Evolutionary conservation across 257 asterid genomes (phyloP), one percentile per base, ranked within the genome.

Genomic region (Orobanche coerulescens): DNA sequence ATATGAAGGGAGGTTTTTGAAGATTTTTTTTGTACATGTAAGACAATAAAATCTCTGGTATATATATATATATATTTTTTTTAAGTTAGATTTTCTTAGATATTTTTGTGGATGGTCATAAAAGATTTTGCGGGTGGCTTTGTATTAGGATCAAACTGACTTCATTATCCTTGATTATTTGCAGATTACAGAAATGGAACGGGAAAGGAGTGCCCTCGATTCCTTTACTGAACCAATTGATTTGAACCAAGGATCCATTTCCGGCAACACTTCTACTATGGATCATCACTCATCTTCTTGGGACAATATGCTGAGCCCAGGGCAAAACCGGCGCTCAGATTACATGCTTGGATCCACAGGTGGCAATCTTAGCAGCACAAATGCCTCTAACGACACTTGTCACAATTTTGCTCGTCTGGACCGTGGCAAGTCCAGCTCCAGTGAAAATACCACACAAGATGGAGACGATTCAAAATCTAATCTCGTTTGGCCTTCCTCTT

Each of bases 381-480:
- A 71, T 63, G 58, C 68, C 26, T 70, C 62, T 48, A 74, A 68
- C 25, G 70, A 47, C 31, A 39, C 39, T 51, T 71, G 79, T 34
- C 84, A 36, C 60, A 73, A 72, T 53, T 69, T 72, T 16, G 64
- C 73, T 71, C 80, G 82, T 44, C 78, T 94, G 95, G 84, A 76
- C 74, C 76, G 51, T 18, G 96, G 96, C 37, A 96, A 83, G 73
- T 85, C 95, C 23, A 90, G 96, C 79, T 87, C 88, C 15, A 53
- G 71, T 58, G 69, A 79, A 62, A 82, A 68, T 53, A 63, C 63
- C 73, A 43, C 69, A 24, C 84, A 69, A 18, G 77, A 75, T 19
- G 75, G 63, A 65, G 71, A 67, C 40, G 73, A 71, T 60, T 67
- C 81, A 30, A 75, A 73, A 61, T 30, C 59, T 14, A 77, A 68